Evolutionary conservation across 306 rosid species (phyloP).

Genomic region (Oemleria cerasiformis): DNA sequence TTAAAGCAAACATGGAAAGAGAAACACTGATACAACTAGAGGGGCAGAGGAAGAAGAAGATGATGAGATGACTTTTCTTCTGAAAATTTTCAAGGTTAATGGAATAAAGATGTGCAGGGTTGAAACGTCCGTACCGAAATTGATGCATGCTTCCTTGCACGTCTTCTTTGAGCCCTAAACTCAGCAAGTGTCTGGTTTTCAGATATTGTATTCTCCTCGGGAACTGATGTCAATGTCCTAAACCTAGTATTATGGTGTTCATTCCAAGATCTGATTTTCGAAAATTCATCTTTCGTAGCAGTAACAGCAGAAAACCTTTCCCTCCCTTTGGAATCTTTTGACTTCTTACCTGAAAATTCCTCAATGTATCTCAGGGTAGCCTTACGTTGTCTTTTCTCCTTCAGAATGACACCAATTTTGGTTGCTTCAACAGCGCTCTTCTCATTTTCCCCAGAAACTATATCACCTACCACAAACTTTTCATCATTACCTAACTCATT

Average conservation of each 20-base stretch:
- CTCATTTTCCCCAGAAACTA: slow-evolving; percentile 40
- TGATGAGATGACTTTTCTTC: neutral
- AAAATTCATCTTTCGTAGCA: slow-evolving; percentile 35
- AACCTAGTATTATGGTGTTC: slow-evolving; percentile 35
- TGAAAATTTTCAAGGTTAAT: neutral
- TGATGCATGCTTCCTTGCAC: slow-evolving; percentile 55
- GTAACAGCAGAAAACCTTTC: slow-evolving; percentile 36
- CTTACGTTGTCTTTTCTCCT: slow-evolving; percentile 74
- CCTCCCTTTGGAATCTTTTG: slow-evolving; percentile 35
- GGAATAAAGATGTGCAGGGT: neutral
- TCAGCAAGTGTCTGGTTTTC: slow-evolving; percentile 44
- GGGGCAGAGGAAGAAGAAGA: neutral
- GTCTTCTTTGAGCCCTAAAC: slow-evolving; percentile 40
- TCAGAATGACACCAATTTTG: slow-evolving; percentile 36
- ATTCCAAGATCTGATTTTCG: slow-evolving; percentile 31
- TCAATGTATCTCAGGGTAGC: slow-evolving; percentile 77
- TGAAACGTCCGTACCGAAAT: slow-evolving; percentile 6
- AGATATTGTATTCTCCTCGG: slow-evolving; percentile 36
- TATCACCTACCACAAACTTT: slow-evolving; percentile 32
- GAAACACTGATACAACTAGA: slow-evolving; percentile 1
- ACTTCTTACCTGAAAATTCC: slow-evolving; percentile 51
- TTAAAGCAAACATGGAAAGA: neutral
- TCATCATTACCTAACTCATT: slow-evolving; percentile 42
- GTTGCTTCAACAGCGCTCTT: slow-evolving; percentile 39
- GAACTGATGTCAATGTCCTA: slow-evolving; percentile 42